Conservation (phyloP, 768 basidiomycete genomes). For the Suillus cothurnatus region DNA sequence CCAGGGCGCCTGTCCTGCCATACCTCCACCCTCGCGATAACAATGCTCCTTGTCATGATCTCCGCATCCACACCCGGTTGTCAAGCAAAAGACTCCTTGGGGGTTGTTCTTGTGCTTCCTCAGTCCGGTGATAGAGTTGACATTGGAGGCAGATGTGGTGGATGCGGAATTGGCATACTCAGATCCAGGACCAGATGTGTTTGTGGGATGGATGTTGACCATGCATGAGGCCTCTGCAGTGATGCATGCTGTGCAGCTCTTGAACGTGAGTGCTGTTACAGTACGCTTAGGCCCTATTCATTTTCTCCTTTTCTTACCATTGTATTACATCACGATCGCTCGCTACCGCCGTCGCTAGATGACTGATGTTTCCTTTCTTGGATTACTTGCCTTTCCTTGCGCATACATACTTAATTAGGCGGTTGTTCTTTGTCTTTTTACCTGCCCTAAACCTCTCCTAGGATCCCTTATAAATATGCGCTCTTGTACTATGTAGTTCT, state of each 20-base stretch:
- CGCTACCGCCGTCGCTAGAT: no score
- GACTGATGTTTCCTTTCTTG: no score
- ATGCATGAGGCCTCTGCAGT: background rate
- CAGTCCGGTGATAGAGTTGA: background rate
- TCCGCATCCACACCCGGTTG: background rate
- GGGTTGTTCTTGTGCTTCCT: background rate
- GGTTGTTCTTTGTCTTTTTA: no score
- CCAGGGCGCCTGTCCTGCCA: slow-evolving; percentile 9
- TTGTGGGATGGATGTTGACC: background rate
- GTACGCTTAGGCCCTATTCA: no score
- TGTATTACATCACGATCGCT: no score
- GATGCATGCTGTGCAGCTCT: background rate
- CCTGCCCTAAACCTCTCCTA: no score
- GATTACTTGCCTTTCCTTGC: no score
- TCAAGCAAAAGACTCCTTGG: background rate
- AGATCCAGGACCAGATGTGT: background rate
- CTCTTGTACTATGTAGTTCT: no score
- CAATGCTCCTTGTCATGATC: background rate
- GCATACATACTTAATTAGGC: no score
- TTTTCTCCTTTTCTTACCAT: no score
- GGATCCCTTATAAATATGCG: no score
- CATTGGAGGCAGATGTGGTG: background rate
- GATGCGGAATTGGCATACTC: background rate
- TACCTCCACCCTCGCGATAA: background rate
- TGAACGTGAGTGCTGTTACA: background rate